phyloP scores from a whole-genome alignment of 768 basidiomycete genomes.

The Glaciozyma antarctica region DNA sequence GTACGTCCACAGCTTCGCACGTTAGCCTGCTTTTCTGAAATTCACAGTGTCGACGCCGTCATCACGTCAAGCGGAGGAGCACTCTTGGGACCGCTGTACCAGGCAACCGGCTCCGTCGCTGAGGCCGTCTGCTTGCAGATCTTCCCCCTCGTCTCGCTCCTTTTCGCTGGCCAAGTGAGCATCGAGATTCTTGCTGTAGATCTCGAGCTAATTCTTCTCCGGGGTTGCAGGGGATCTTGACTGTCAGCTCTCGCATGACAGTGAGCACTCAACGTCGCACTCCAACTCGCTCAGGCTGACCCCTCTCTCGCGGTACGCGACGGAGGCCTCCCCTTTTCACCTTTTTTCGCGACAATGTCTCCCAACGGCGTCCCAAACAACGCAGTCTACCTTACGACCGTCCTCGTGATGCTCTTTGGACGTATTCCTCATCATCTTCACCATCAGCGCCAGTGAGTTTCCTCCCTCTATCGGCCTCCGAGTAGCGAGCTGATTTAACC shows the following conservation, averaged over 20 bases:
- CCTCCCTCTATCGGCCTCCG: too few species aligned
- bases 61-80: slow-evolving; percentile 25
- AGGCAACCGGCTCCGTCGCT: slow-evolving; percentile 22
- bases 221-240: slow-evolving; percentile 15
- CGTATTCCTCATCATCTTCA: slow-evolving; percentile 21
- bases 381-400: slow-evolving; percentile 17
- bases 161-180: slow-evolving; percentile 1
- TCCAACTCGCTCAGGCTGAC: too few species aligned
- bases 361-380: slow-evolving; percentile 21
- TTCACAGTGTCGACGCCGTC: slow-evolving; percentile 14
- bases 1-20: too few species aligned
- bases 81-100: slow-evolving; percentile 29
- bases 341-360: slow-evolving; percentile 17
- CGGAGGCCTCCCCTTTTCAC: slow-evolving; percentile 25
- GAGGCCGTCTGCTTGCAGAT: slow-evolving; percentile 19
- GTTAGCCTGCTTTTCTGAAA: too few species aligned
- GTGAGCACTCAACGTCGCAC: too few species aligned
- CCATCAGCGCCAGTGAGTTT: neutral
- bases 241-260: slow-evolving; percentile 12
- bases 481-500: too few species aligned
- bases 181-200: too few species aligned
- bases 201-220: too few species aligned
- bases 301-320: slow-evolving; percentile 1
- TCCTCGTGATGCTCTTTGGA: slow-evolving; percentile 23
- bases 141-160: slow-evolving; percentile 28